Evolutionary conservation across 257 asterid species (phyloP).

Genomic region (Coffea canephora): DNA sequence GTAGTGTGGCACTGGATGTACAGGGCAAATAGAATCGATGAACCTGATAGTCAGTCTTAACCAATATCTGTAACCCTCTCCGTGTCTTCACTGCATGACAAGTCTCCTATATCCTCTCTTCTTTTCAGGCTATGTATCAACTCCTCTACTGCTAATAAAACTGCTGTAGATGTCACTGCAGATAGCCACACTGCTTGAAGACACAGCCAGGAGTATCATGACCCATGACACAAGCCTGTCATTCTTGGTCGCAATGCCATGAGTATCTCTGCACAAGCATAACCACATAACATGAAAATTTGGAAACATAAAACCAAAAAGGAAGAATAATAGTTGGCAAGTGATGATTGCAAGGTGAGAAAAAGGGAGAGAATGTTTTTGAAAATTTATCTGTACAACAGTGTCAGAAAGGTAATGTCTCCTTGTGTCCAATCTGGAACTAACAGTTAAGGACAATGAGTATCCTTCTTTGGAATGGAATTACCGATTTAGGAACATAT

Average conservation of each 20-base stretch:
- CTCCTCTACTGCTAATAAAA: conserved; percentile 33
- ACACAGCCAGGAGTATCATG: conserved; percentile 75
- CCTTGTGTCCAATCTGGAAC: background rate
- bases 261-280: conserved; percentile 56
- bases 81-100: background rate
- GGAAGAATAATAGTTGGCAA: background rate
- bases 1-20: background rate
- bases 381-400: background rate
- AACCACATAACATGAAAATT: background rate
- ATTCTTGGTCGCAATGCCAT: conserved; percentile 57
- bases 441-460: background rate
- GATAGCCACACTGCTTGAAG: conserved; percentile 80
- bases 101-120: background rate
- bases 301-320: background rate
- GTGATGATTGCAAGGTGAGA: background rate
- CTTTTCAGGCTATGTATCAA: conserved; percentile 25
- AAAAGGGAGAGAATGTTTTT: background rate
- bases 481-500: background rate
- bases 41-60: background rate
- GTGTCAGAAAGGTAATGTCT: background rate
- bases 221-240: conserved; percentile 66
- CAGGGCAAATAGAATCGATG: background rate
- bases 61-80: background rate
- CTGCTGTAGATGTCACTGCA: conserved; percentile 77
- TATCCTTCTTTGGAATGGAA: background rate